Evolutionary conservation across 1,139 yeast genomes (phyloP), one percentile per base, ranked within the genome.

Genomic region (Candida anutae): DNA sequence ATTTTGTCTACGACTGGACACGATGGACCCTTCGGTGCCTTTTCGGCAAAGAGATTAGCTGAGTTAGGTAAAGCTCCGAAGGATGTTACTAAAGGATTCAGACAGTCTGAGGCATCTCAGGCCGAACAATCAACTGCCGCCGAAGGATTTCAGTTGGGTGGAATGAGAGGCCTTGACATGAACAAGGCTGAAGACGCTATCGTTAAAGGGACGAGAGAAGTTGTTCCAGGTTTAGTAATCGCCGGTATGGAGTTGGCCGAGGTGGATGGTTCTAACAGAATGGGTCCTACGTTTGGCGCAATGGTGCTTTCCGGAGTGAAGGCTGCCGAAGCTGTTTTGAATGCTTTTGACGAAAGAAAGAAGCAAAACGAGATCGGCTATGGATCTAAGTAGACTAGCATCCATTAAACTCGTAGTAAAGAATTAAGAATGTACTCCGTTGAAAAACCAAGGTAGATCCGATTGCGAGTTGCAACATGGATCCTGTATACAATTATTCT

Each of bases 21-120:
- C 45, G 90, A 80, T 50, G 90, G 90, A 43, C 87, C 87, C 30
- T 77, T 79, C 55, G 90, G 90, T 34, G 88, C 88, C n/a, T 79
- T 78, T 56, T 70, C 76, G 34, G 87, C 82, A 16, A 63, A 63
- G 45, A 52, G 69, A 44, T 50, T 62, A 43, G 58, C 58, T 33
- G 47, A 50, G 27, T 50, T 59, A 35, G 52, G 53, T 13, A 50
- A 49, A 33, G 48, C 53, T 13, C 50, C 53, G 14, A 46, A 45
- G 28, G 53, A 47, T 27, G 33, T 40, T 24, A 40, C 44, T 24
- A 31, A 38, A 26, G 44, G 41, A 1, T 41, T 40, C 40, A 32
- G 34, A 12, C 26, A 27, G 10, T 36, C 12, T 34, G 33, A 34
- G 20, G 30, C 35, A 15, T 54, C 69, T 31, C 40, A 42, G 2